Percentiles rank a stretch among this genome's conserved stretches.
Evolutionary conservation across 495 filamentous ascomycete species (phyloP).

Genomic region (Choiromyces venosus): DNA sequence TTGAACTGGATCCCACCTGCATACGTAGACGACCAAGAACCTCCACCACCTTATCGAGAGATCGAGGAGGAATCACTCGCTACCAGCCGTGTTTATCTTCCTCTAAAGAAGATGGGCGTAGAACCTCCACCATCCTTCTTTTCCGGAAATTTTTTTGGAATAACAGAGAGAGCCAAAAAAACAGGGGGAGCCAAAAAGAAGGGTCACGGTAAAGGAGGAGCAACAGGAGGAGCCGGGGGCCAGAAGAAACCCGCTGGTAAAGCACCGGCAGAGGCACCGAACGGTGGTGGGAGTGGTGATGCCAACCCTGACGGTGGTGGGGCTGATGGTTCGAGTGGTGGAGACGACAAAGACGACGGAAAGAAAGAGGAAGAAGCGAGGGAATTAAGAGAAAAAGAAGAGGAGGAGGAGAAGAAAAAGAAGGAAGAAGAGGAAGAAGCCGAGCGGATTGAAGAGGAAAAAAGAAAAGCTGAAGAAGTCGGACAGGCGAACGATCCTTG

Average conservation of each 20-base stretch:
- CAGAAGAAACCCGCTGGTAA: background rate
- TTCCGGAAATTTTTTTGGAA: constrained; percentile 15
- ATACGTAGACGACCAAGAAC: constrained; percentile 17
- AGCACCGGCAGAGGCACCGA: constrained; percentile 1
- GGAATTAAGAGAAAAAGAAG: constrained; percentile 12
- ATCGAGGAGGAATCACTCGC: constrained; percentile 23
- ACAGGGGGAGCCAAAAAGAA: too few species aligned
- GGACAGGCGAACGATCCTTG: background rate
- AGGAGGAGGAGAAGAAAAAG: constrained; percentile 3
- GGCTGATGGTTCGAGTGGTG: constrained; percentile 8
- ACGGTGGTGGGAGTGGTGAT: background rate
- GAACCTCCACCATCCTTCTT: constrained; percentile 15
- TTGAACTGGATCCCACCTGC: constrained; percentile 9
- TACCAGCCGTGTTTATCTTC: constrained; percentile 10
- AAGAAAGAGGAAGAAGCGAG: constrained; percentile 21
- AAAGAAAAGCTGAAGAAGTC: constrained; percentile 16
- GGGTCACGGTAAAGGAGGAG: background rate
- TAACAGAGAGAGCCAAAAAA: constrained; percentile 16
- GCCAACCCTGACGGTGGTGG: constrained; percentile 11
- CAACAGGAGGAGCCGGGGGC: background rate
- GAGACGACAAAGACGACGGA: constrained; percentile 15
- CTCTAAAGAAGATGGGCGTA: constrained; percentile 6
- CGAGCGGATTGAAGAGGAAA: constrained; percentile 22
- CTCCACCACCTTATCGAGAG: constrained; percentile 28
- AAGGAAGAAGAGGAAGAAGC: background rate